Evolutionary conservation across 495 filamentous ascomycete genomes (phyloP).

Genomic region (Penicillium maclennaniae): DNA sequence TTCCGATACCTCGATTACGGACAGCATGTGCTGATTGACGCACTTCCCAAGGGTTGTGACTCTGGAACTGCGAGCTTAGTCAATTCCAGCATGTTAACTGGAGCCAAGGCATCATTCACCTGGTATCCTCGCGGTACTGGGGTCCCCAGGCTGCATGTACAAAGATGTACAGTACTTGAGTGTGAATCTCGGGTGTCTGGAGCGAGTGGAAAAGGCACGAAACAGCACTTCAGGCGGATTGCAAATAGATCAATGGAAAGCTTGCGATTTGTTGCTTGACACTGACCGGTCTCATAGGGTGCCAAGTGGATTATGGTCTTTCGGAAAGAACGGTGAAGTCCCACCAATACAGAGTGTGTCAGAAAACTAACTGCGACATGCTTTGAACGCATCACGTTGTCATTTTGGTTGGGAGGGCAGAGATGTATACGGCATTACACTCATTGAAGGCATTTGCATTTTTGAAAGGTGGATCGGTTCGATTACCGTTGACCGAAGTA

Average conservation of each 20-base stretch:
- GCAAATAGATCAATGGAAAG: background rate
- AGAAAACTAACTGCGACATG: background rate
- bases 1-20: background rate
- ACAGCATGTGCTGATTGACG: too few relatives aligned
- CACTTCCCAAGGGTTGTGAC: background rate
- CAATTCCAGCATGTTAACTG: conserved; percentile 4
- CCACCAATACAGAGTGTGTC: conserved; percentile 11
- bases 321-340: conserved; percentile 12
- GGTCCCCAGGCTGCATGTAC: background rate
- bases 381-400: background rate
- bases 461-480: background rate
- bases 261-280: conserved; percentile 6
- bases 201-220: background rate
- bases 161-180: background rate
- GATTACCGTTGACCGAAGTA: background rate
- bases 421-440: background rate
- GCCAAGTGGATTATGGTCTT: conserved; percentile 14
- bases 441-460: background rate
- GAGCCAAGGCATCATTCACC: background rate
- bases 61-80: conserved; percentile 1
- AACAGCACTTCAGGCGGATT: background rate
- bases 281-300: conserved; percentile 10
- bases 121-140: background rate
- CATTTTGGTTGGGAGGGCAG: background rate
- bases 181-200: background rate